Evolutionary conservation across 208 protist species (phyloP), one percentile per base, ranked within the genome.

Genomic region (Wallacemonas sp.): DNA sequence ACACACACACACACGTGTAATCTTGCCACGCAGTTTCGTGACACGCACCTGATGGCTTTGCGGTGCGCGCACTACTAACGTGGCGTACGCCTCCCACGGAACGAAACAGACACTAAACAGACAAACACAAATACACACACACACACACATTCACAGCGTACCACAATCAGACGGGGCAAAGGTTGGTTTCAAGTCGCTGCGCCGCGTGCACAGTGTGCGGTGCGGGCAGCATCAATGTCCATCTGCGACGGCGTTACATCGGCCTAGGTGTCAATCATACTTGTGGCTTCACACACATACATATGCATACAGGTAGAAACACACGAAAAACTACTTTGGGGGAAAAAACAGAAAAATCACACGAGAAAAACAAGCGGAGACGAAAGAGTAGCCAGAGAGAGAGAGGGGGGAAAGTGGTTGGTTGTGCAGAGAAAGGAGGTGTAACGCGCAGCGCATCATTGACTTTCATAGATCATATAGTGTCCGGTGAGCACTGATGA

Each of bases 171-270:
- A n/a, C n/a, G n/a, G n/a, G n/a, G n/a, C n/a, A n/a, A n/a, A n/a
- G n/a, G n/a, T n/a, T n/a, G n/a, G n/a, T n/a, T n/a, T n/a, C n/a
- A n/a, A 54, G 29, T 54, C 48, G 29, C 29, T 22, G 29, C 29
- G 48, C 18, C 4, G 3, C 48, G n/a, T 22, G 44, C 44, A 22
- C 8, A 22, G 44, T 49, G 52, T 49, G 44, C 18, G 44, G 5
- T 12, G 52, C 52, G 52, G 31, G n/a, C 10, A 16, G 26, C 16
- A 59, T 59, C 52, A 59, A 59, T 59, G 52, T 59, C 52, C 52
- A 59, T 59, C 52, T 59, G 52, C 52, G 52, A 59, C 52, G 52
- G 52, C 52, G 52, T 59, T 59, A 59, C 52, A 59, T 59, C 52
- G 32, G 52, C 52, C 52, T 59, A 59, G 52, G 52, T 59, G 52